Evolutionary conservation across 148 eudicot genomes (phyloP).

Genomic region (Mesembryanthemum crystallinum): DNA sequence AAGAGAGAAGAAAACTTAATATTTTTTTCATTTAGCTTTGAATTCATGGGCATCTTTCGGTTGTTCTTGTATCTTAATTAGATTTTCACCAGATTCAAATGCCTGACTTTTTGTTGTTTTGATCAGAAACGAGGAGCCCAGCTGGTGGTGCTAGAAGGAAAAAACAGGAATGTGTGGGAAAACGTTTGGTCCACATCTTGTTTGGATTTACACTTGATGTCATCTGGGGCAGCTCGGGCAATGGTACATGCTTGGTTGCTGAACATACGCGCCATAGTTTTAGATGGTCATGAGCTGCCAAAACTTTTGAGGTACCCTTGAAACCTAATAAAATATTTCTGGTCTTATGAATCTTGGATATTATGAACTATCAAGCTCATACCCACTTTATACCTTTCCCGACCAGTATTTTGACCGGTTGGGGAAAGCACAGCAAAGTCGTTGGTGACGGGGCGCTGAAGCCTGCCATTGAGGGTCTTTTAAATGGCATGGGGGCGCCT

Average conservation of each 20-base stretch:
- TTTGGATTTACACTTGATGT: constrained; percentile 94
- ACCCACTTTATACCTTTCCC: background rate
- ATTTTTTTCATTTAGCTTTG: background rate
- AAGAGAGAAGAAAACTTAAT: background rate
- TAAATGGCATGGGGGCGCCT: constrained; percentile 70
- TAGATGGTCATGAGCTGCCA: constrained; percentile 76
- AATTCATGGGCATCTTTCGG: background rate
- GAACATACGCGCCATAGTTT: constrained; percentile 62
- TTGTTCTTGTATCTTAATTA: background rate
- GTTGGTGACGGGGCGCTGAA: constrained; percentile 79
- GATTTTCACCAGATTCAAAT: too few relatives aligned
- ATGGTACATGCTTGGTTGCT: constrained; percentile 98
- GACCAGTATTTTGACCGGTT: constrained; percentile 88
- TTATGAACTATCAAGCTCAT: background rate
- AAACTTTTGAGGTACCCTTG: constrained; percentile 48
- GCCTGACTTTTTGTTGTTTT: constrained; percentile 3
- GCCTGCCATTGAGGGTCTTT: constrained; percentile 76
- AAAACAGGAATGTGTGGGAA: constrained; percentile 85
- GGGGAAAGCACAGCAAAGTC: constrained; percentile 99
- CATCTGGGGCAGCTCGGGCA: constrained; percentile 95
- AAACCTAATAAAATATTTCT: background rate
- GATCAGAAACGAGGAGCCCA: constrained; percentile 86
- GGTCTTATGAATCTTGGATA: background rate
- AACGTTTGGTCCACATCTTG: constrained; percentile 81
- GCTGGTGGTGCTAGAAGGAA: constrained; percentile 86